These are phyloP conservation scores for Tetracladium marchalianum DNA, from an alignment of 495 filamentous ascomycete species.

Conservation along the genomic window DNA sequence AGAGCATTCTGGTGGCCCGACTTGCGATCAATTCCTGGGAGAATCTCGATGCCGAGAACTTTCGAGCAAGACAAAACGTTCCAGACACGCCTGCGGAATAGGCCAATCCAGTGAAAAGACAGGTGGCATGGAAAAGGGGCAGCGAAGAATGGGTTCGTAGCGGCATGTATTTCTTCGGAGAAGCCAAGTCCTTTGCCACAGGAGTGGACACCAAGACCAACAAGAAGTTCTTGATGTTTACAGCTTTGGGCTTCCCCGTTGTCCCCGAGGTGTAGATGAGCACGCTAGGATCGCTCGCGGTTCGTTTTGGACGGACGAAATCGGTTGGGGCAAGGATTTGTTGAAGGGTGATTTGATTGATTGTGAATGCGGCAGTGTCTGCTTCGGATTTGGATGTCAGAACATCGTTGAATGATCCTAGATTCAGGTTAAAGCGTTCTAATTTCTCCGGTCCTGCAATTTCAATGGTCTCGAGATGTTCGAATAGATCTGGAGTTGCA, in stretches of 20 bases:
- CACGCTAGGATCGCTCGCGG: slow-evolving; percentile 5
- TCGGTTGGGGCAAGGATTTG: neutral
- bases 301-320: slow-evolving; percentile 22
- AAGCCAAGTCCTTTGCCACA: slow-evolving; percentile 25
- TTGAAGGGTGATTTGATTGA: neutral
- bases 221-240: slow-evolving; percentile 13
- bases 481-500: slow-evolving; percentile 37
- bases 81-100: slow-evolving; percentile 31
- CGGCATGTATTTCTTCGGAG: slow-evolving; percentile 33
- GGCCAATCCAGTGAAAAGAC: slow-evolving; percentile 23
- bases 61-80: slow-evolving; percentile 32
- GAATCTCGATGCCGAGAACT: slow-evolving; percentile 24
- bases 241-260: slow-evolving; percentile 22
- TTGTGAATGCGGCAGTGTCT: neutral
- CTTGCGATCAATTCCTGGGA: slow-evolving; percentile 24
- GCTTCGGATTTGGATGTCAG: neutral
- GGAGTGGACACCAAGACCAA: slow-evolving; percentile 27
- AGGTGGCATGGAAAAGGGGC: slow-evolving; percentile 20
- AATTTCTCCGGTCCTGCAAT: neutral
- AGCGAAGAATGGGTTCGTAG: slow-evolving; percentile 18
- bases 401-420: slow-evolving; percentile 25
- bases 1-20: slow-evolving; percentile 25
- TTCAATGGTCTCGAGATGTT: slow-evolving; percentile 24
- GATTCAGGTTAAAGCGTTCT: slow-evolving; percentile 30
- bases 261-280: slow-evolving; percentile 21